Evolutionary conservation across 1,139 yeast genomes (phyloP).

Genomic region (Lodderomyces theae): DNA sequence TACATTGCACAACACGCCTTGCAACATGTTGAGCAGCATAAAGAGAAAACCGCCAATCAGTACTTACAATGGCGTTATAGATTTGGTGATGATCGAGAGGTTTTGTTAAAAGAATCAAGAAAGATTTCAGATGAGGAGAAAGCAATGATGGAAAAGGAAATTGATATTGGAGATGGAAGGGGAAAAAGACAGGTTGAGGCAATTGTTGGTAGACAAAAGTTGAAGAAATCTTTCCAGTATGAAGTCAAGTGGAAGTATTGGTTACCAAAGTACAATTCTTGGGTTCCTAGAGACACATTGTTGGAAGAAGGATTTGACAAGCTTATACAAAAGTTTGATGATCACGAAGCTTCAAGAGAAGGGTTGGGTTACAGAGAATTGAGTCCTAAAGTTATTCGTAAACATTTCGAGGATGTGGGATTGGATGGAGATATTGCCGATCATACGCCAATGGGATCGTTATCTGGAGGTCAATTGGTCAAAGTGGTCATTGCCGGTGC

Average conservation of each 20-base stretch:
- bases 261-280: conserved; percentile 90
- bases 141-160: conserved; percentile 71
- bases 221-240: conserved; percentile 94
- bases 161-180: conserved; percentile 83
- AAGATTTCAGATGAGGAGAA: conserved; percentile 81
- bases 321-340: conserved; percentile 91
- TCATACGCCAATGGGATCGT: conserved; percentile 94
- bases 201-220: conserved; percentile 93
- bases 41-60: conserved; percentile 96
- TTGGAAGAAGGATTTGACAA: conserved; percentile 82
- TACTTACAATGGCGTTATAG: conserved; percentile 97
- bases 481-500: conserved; percentile 99
- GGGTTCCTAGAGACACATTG: conserved; percentile 84
- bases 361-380: conserved; percentile 96
- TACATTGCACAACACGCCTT: conserved; percentile 98
- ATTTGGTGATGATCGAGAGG: conserved; percentile 98
- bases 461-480: conserved; percentile 97
- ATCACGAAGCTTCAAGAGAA: conserved; percentile 97
- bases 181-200: conserved; percentile 90
- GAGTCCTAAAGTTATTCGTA: conserved; percentile 86
- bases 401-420: conserved; percentile 97
- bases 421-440: conserved; percentile 97
- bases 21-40: conserved; percentile 95
- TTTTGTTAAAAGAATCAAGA: conserved; percentile 87
- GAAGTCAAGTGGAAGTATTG: conserved; percentile 93